A percentile compares a stretch with the other conserved stretches of the same genome.
Evolutionary conservation across 2,329 filamentous ascomycete species (phyloP).

Genomic region (Cladosporium sphaerospermum): DNA sequence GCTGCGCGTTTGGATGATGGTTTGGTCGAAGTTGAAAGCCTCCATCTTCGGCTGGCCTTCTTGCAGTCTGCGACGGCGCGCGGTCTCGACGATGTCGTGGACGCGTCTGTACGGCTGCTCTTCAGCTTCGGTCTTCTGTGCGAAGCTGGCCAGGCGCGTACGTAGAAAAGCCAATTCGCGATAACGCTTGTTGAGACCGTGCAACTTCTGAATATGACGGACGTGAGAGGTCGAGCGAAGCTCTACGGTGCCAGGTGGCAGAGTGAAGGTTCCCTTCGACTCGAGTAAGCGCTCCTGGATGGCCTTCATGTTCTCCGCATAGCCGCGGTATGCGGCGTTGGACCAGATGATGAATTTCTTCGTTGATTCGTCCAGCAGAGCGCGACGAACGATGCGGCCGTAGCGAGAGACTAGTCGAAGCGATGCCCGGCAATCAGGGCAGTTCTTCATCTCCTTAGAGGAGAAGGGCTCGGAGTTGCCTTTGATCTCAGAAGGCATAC

Average conservation of each 20-base stretch:
- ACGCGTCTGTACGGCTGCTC: slow-evolving; percentile 49
- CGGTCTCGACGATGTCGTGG: slow-evolving; percentile 39
- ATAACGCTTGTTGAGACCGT: slow-evolving; percentile 13
- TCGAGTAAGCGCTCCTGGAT: background rate
- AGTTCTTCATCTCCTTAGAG: slow-evolving; percentile 43
- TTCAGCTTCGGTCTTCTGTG: slow-evolving; percentile 33
- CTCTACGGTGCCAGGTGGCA: background rate
- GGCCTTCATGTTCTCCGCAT: slow-evolving; percentile 33
- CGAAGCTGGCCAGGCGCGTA: slow-evolving; percentile 21
- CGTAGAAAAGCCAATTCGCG: slow-evolving; percentile 13
- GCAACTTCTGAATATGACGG: background rate
- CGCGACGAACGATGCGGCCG: slow-evolving; percentile 54
- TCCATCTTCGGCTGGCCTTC: background rate
- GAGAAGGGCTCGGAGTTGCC: slow-evolving; percentile 42
- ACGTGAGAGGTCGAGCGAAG: background rate
- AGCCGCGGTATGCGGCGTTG: slow-evolving; percentile 36
- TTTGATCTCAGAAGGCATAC: slow-evolving; percentile 24
- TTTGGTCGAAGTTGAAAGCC: slow-evolving; percentile 27
- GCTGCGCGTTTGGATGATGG: slow-evolving; percentile 26
- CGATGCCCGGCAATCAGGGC: slow-evolving; percentile 54
- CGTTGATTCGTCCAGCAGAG: slow-evolving; percentile 55
- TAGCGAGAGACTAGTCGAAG: slow-evolving; percentile 55
- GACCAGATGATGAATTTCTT: slow-evolving; percentile 59
- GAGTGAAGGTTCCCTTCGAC: background rate
- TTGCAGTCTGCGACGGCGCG: slow-evolving; percentile 28